A percentile compares a stretch with the other conserved stretches of the same genome.
Conservation (phyloP, 1,284 basidiomycete species). For the Leccinum solheimii region DNA sequence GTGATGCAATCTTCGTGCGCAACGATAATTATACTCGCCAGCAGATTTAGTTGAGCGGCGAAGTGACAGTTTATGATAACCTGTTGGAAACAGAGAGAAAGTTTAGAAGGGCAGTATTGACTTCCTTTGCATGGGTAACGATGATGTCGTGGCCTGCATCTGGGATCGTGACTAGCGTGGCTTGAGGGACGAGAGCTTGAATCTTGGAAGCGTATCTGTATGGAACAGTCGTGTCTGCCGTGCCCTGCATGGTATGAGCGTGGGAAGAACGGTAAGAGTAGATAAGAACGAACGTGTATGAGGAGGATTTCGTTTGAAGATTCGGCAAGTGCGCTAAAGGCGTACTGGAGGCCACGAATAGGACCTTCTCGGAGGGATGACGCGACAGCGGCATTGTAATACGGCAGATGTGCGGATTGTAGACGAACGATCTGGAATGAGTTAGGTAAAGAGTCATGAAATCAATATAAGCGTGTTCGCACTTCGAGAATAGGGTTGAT, state of each 20-base stretch:
- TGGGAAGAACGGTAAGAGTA: background rate
- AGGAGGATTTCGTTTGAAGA: constrained; percentile 53
- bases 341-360: constrained; percentile 53
- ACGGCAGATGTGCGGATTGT: constrained; percentile 70
- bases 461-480: background rate
- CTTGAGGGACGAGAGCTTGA: constrained; percentile 50
- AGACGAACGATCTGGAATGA: constrained; percentile 56
- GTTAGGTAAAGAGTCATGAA: background rate
- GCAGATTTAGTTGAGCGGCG: too few relatives aligned
- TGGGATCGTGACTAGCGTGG: constrained; percentile 56
- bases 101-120: constrained; percentile 39
- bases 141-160: constrained; percentile 67
- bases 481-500: constrained; percentile 44
- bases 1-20: constrained; percentile 2
- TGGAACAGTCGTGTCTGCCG: constrained; percentile 61
- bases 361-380: constrained; percentile 75
- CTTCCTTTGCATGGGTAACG: constrained; percentile 51
- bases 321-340: constrained; percentile 53
- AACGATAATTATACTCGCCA: constrained; percentile 4
- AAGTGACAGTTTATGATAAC: background rate
- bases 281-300: constrained; percentile 53
- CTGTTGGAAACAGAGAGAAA: constrained; percentile 36
- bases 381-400: constrained; percentile 70
- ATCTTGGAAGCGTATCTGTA: constrained; percentile 61
- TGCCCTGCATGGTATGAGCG: constrained; percentile 49